Conservation (phyloP, 257 asterid genomes). For the Solanum ahanhuiri region DNA sequence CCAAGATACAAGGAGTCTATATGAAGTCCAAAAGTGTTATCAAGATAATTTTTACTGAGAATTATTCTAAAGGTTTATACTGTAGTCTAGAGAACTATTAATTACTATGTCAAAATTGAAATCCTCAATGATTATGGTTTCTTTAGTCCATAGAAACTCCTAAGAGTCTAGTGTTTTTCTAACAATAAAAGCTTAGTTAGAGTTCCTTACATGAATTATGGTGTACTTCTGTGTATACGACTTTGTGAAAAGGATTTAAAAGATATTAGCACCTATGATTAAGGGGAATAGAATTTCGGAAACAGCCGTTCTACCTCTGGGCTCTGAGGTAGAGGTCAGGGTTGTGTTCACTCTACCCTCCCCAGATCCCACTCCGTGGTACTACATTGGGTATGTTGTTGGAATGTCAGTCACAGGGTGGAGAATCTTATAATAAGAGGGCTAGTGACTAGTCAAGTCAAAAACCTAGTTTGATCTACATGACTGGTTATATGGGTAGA, state of each 20-base stretch:
- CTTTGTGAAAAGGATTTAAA: background rate
- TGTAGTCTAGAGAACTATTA: background rate
- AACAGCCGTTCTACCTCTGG: background rate
- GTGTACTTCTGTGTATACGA: background rate
- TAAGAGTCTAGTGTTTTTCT: background rate
- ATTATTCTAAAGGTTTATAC: background rate
- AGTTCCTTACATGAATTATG: background rate
- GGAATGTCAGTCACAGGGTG: background rate
- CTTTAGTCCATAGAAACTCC: background rate
- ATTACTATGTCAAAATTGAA: background rate
- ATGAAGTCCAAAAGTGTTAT: background rate
- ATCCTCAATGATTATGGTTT: background rate
- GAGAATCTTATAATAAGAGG: background rate
- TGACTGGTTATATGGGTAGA: background rate
- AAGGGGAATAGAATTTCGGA: background rate
- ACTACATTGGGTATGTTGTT: background rate
- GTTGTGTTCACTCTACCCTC: background rate
- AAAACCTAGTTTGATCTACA: background rate
- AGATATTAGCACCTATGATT: background rate
- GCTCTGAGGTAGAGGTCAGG: background rate
- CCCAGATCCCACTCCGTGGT: background rate
- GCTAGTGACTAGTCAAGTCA: background rate
- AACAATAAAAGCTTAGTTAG: background rate
- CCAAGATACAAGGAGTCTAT: background rate
- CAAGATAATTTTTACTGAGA: background rate